These are phyloP conservation scores for Arachis hypogaea DNA, from an alignment of 306 rosid genomes.

Conservation along the genomic window DNA sequence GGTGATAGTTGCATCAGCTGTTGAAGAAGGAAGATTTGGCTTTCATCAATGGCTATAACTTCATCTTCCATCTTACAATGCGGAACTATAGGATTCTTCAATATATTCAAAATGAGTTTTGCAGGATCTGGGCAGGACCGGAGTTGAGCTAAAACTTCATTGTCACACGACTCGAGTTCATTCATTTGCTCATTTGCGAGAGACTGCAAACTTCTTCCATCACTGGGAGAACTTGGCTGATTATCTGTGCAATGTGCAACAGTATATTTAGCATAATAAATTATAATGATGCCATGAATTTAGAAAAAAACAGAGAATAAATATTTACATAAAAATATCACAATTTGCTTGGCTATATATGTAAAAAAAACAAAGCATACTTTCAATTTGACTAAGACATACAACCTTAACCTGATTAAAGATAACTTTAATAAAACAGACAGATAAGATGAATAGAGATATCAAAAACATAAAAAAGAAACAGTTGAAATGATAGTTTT, in stretches of 20 bases:
- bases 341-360: not conserved
- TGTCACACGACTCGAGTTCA: conserved; percentile 20
- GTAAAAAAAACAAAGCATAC: conserved; percentile 12
- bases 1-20: conserved; percentile 43
- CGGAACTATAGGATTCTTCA: conserved; percentile 38
- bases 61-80: conserved; percentile 34
- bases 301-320: not conserved
- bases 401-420: conserved; percentile 7
- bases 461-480: conserved; percentile 5
- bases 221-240: conserved; percentile 30
- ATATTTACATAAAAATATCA: not conserved
- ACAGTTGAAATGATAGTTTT: conserved; percentile 14
- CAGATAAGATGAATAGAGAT: conserved; percentile 7
- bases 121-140: conserved; percentile 49
- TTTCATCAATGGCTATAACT: conserved; percentile 13
- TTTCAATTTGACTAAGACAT: conserved; percentile 22
- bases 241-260: conserved; percentile 31
- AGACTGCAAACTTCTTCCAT: conserved; percentile 36
- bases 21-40: conserved; percentile 35
- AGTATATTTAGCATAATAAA: conserved; percentile 26
- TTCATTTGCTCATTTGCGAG: conserved; percentile 32
- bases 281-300: conserved; percentile 19
- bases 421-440: conserved; percentile 9
- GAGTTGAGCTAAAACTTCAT: conserved; percentile 38
- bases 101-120: conserved; percentile 48